Evolutionary conservation across 2,329 filamentous ascomycete genomes (phyloP), one percentile per base, ranked within the genome.

Genomic region (Neospermospora avenae): DNA sequence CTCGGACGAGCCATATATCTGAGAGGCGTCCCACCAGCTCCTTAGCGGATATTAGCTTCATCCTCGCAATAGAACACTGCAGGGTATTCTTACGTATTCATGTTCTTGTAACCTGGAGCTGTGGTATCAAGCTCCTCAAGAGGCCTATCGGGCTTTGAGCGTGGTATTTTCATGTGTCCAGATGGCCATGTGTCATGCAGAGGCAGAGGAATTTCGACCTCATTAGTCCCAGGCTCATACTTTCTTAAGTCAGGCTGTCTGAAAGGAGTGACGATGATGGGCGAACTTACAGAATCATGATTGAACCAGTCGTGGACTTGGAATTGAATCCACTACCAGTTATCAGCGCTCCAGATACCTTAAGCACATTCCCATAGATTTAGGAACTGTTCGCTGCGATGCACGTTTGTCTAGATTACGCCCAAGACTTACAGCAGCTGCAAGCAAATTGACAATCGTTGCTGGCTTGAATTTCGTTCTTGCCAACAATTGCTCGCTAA

Each of bases 291-390:
- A 7, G 48, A 37, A 24, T 64, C 62, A 28, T 64, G 62, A n/a
- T 45, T 52, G 18, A 61, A 56, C 62, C 61, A 61, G 46, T 62
- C 62, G 14, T 64, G 62, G n/a, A 57, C 45, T 20, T 64, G 62
- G 31, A 64, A 64, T 25, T 64, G 62, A 25, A 64, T 64, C 62
- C 62, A 64, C 18, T 58, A 39, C 55, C 45, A 58, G 24, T 58
- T 55, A 18, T 63, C 22, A 49, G 58, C 8, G 39, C 22, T 10
- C 49, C 42, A 25, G 53, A 56, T 22, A 58, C 44, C 10, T 58
- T 58, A 52, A 3, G 14, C 14, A 39, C 37, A n/a, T 5, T n/a
- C 18, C 13, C 37, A 39, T 39, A 18, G 37, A 39, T 39, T n/a
- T n/a, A n/a, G n/a, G 37, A 13, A 39, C 37, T n/a, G 14, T 7